A percentile compares a stretch with the other conserved stretches of the same genome.
Conservation (phyloP, 305 asterid species). For the Solanum aculeatissimum region DNA sequence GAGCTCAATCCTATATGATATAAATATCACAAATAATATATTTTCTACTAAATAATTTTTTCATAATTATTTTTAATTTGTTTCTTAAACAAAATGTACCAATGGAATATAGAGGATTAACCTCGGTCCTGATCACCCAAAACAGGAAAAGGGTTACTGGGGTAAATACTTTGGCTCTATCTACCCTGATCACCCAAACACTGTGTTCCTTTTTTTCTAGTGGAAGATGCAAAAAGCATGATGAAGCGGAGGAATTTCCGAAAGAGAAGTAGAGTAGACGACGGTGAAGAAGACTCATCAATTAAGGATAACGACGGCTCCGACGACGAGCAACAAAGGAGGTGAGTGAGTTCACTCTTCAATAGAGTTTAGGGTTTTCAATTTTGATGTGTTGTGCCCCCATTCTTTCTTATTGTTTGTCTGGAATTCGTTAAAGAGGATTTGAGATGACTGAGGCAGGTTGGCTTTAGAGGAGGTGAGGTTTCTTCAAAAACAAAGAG, state of each 20-base stretch:
- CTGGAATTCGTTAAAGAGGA: neutral
- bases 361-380: neutral
- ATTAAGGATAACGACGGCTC: neutral
- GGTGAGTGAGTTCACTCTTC: constrained; percentile 2
- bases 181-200: too few species aligned
- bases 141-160: too few species aligned
- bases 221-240: neutral
- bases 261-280: constrained; percentile 35
- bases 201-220: neutral
- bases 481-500: constrained; percentile 90
- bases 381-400: neutral
- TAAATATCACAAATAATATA: too few species aligned
- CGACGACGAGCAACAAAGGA: constrained; percentile 36
- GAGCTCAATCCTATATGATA: too few species aligned
- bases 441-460: constrained; percentile 14
- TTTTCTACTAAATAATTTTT: too few species aligned
- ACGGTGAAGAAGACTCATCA: constrained; percentile 28
- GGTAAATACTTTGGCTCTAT: too few species aligned
- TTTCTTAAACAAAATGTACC: too few species aligned
- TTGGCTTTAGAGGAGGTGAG: constrained; percentile 80
- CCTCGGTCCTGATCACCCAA: too few species aligned
- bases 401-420: neutral
- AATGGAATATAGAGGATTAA: too few species aligned
- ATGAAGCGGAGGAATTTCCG: constrained; percentile 73
- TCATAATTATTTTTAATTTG: too few species aligned